These are phyloP conservation scores for Cryptococcus amylolentus DNA, from an alignment of 1,284 basidiomycete species.

Conservation along the genomic window DNA sequence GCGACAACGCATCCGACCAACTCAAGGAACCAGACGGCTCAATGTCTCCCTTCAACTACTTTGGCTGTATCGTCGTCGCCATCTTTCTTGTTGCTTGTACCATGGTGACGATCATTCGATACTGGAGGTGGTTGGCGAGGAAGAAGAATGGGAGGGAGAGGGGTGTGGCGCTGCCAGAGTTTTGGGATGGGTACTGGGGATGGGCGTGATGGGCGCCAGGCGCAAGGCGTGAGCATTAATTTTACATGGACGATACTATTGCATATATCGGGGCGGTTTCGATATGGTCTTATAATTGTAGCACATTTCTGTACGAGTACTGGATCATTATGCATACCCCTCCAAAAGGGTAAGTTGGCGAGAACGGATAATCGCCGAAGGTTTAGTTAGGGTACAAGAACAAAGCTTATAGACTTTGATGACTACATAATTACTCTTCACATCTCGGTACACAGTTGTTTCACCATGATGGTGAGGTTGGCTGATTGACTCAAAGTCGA, in stretches of 20 bases:
- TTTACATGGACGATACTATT: not conserved
- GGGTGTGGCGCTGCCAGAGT: slow-evolving; percentile 25
- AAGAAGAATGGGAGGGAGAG: slow-evolving; percentile 28
- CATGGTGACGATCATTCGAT: slow-evolving; percentile 42
- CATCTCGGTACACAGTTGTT: too few species aligned
- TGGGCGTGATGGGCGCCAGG: slow-evolving; percentile 34
- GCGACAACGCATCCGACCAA: slow-evolving; percentile 16
- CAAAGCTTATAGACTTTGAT: too few species aligned
- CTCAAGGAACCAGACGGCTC: slow-evolving; percentile 33
- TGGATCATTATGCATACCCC: not conserved
- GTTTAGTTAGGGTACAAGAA: too few species aligned
- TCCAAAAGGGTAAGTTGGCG: too few species aligned
- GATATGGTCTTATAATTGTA: not conserved
- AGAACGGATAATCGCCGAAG: too few species aligned
- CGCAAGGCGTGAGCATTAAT: not conserved
- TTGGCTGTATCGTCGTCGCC: slow-evolving; percentile 38
- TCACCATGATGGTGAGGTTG: too few species aligned
- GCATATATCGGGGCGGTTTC: not conserved
- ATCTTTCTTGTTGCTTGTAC: slow-evolving; percentile 37
- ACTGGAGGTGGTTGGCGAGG: slow-evolving; percentile 43
- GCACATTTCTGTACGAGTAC: not conserved
- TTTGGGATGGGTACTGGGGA: slow-evolving; percentile 46
- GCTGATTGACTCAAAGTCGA: too few species aligned
- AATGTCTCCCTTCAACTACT: slow-evolving; percentile 32
- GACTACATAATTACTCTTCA: too few species aligned